These are phyloP conservation scores for Phytopythium boreale DNA, from an alignment of 352 stramenopile genomes.

Conservation along the genomic window DNA sequence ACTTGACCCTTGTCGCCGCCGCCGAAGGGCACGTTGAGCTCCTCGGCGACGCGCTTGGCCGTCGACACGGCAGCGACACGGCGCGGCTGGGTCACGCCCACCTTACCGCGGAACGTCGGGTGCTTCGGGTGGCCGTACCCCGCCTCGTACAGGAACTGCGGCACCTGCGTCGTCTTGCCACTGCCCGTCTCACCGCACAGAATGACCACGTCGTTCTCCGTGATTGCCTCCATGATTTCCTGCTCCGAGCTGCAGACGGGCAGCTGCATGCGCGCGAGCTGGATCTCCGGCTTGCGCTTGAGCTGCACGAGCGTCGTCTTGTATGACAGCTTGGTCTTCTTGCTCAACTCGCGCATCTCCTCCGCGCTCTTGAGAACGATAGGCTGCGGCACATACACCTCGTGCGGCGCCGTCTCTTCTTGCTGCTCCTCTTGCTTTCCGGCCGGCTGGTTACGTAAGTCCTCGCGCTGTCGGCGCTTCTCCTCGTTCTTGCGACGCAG, in stretches of 20 bases:
- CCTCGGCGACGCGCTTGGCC: slow-evolving; percentile 96
- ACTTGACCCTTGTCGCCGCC: slow-evolving; percentile 62
- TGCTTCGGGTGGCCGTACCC: slow-evolving; percentile 80
- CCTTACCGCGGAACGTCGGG: slow-evolving; percentile 48
- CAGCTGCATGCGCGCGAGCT: slow-evolving; percentile 92
- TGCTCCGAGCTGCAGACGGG: slow-evolving; percentile 98
- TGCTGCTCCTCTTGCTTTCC: slow-evolving; percentile 18
- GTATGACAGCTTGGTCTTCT: slow-evolving; percentile 42
- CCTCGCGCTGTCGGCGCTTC: slow-evolving; percentile 42
- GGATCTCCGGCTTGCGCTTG: slow-evolving; percentile 81
- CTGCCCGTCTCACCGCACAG: slow-evolving; percentile 97
- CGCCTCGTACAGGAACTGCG: slow-evolving; percentile 98
- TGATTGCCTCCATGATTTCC: slow-evolving; percentile 98
- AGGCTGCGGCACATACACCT: slow-evolving; percentile 58
- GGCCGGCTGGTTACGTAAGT: slow-evolving; percentile 9
- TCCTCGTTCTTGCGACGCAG: slow-evolving; percentile 81
- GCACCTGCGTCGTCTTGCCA: slow-evolving; percentile 98
- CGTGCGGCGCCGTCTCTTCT: slow-evolving; percentile 12
- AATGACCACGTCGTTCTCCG: slow-evolving; percentile 95
- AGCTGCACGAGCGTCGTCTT: slow-evolving; percentile 74
- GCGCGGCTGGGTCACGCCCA: slow-evolving; percentile 97
- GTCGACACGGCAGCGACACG: slow-evolving; percentile 98
- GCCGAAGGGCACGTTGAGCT: slow-evolving; percentile 92
- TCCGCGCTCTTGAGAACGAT: slow-evolving; percentile 68
- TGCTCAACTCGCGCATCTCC: slow-evolving; percentile 57